Conservation (phyloP, 305 asterid genomes). For the Rubia tinctorum region DNA sequence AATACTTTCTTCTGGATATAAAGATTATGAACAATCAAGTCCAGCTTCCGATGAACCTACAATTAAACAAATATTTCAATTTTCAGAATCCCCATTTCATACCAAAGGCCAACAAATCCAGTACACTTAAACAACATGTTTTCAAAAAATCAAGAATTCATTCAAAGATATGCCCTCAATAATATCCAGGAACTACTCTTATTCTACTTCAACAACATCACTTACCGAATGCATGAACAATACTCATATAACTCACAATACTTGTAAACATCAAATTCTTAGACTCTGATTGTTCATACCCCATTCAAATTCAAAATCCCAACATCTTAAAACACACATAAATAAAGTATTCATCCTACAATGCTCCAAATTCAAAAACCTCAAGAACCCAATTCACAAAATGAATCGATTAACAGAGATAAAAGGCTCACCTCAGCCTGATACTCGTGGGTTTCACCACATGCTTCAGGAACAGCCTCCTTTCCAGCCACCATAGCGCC, state of each 20-base stretch:
- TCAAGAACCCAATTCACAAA: too few species aligned
- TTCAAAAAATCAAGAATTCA: background rate
- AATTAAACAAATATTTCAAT: constrained; percentile 19
- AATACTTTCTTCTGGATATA: constrained; percentile 99
- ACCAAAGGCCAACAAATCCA: background rate
- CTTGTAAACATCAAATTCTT: background rate
- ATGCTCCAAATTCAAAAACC: too few species aligned
- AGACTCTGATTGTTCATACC: background rate
- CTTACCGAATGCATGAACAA: too few species aligned
- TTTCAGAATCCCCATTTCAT: constrained; percentile 17
- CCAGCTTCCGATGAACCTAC: constrained; percentile 89
- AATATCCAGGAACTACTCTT: background rate
- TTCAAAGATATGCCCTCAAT: background rate
- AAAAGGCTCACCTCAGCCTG: too few species aligned
- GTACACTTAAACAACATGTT: background rate
- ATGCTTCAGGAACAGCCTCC: too few species aligned
- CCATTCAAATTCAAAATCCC: too few species aligned
- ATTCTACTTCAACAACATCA: background rate
- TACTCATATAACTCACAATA: background rate
- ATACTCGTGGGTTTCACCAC: too few species aligned
- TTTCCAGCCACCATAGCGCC: too few species aligned
- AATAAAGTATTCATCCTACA: too few species aligned
- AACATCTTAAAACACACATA: too few species aligned
- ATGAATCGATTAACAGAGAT: too few species aligned
- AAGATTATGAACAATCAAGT: constrained; percentile 92